Evolutionary conservation across 1,284 basidiomycete species (phyloP), one percentile per base, ranked within the genome.

Genomic region (Melampsora medusae): DNA sequence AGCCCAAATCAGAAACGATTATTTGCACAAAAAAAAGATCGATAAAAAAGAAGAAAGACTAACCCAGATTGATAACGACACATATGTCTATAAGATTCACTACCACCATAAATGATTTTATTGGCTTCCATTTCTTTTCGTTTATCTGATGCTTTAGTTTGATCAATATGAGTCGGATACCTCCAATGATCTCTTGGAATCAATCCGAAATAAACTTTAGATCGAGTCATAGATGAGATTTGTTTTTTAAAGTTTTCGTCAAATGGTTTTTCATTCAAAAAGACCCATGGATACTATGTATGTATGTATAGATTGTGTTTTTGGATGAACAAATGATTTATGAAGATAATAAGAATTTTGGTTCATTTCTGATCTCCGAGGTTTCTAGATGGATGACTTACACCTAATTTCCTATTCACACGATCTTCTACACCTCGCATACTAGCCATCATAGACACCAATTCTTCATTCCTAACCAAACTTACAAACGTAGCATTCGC

Each of bases 41-140:
- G 35, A 17, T 35, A 2, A 19, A 35, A 53, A 53, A 53, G 17
- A 25, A 25, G 9, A 14, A 60, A 33, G 28, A 59, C 53, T 49
- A 12, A 71, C 61, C 35, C 38, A 59, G 68, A 67, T 48, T 60
- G 17, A 70, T 49, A 67, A 22, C 65, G 35, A 48, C 65, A 67
- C 81, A 82, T 82, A 74, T 82, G 81, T 7, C 81, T 78, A 66
- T 82, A 82, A 33, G 80, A 80, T 67, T 81, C 79, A n/a, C 79
- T 81, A 10, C 66, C 80, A 7, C 81, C 81, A 59, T 82, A 82
- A 33, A 82, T 80, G 73, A 82, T 78, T 2, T 78, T 50, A 38
- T 79, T 12, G 14, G 12, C 50, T 31, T 56, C 56, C 62, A 80
- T 80, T 61, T 77, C 61, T 28, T 75, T 77, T 73, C 81, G 77